These are phyloP conservation scores for Leccinum huronense DNA, from an alignment of 1,284 basidiomycete genomes.

Conservation along the genomic window DNA sequence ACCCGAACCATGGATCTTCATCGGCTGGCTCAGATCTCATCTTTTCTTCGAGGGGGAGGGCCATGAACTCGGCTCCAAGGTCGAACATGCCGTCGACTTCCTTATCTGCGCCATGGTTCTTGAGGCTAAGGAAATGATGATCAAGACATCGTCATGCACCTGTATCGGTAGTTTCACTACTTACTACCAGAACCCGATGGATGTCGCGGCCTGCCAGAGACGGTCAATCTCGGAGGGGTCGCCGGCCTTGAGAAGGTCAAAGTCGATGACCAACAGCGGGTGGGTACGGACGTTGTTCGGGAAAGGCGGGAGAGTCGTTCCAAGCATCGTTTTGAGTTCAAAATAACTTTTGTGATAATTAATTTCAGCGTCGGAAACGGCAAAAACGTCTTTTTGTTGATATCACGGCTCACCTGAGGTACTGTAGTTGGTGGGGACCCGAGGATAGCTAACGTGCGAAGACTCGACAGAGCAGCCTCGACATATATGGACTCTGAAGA, in stretches of 20 bases:
- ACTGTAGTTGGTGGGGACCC: not conserved
- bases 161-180: not conserved
- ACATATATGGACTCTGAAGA: no score
- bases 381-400: not conserved
- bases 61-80: not conserved
- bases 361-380: not conserved
- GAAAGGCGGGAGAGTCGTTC: not conserved
- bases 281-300: not conserved
- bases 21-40: not conserved
- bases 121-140: not conserved
- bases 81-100: not conserved
- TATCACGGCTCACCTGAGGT: not conserved
- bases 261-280: not conserved
- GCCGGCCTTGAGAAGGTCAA: not conserved
- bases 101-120: not conserved
- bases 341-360: not conserved
- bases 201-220: not conserved
- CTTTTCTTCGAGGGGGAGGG: not conserved
- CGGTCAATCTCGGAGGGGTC: not conserved
- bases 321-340: not conserved
- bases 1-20: not conserved
- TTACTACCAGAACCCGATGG: not conserved
- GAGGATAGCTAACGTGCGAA: not conserved
- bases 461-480: not conserved
- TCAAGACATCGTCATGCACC: not conserved